Base-by-base conservation (phyloP, 2,329 filamentous ascomycete genomes). In the Neonectria neomacrospora region DNA sequence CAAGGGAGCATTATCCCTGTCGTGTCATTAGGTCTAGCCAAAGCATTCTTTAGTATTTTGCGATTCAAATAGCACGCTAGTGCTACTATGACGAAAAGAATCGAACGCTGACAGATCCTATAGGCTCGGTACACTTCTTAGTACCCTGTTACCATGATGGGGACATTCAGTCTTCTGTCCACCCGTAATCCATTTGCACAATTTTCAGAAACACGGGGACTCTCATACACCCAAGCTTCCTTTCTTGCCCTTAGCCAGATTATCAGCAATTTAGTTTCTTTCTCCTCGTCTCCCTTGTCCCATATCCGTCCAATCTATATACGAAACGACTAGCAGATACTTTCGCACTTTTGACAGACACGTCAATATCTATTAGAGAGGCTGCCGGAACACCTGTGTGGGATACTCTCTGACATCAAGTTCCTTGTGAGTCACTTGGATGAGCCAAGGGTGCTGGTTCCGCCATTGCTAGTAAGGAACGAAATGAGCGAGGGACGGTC, bases 341-440 rank as follows among this genome's bases (percentile, higher is more conserved):
- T 1, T 51, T 2, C 75, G 78, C 1, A 66, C 14, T 0, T 78
- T 72, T 20, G 80, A 80, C 56, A 73, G 78, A 18, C 71, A 79
- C 42, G 73, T 80, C 4, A 63, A 62, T 1, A 44, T 63, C 57
- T 76, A 1, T 79, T 82, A 14, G 71, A 79, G 18, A 73, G 32
- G 1, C 53, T 79, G 3, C 39, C 80, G 5, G 67, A 65, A 3
- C 70, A 67, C 3, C 50, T 77, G 0, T 57, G 52, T 0, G 72
- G 67, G 0, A 45, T 61, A 2, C 50, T 82, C 5, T 79, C 81
- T 0, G 72, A 83, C 26, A 58, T 82, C 11, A 73, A 72, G 9
- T 79, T 85, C 23, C 74, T 84, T 0, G 72, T 84, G 14, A 86
- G 85, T 48, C 77, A 80, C 41, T 72, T 85, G 3, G 83, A 86